Evolutionary conservation across 306 rosid species (phyloP), one percentile per base, ranked within the genome.

Genomic region (Clitoria ternatea): DNA sequence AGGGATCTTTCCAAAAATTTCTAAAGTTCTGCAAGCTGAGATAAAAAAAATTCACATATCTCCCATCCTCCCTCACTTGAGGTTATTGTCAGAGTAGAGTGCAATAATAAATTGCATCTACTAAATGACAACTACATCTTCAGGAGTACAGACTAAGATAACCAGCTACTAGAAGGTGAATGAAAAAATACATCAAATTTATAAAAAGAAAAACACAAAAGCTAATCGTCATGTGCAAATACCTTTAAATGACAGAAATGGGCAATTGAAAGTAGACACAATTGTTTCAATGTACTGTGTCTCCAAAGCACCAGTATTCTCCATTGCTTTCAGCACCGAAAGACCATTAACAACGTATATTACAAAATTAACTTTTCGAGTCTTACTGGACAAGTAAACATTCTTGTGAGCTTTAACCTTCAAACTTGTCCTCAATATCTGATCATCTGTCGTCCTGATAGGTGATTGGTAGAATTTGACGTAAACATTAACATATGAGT

Each of bases 181-280:
- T 8, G 10, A 4, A 20, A 56, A 47, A 45, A 57, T 7, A 44
- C 18, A 66, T 36, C 35, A 39, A 37, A 49, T 42, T 23, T 26
- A 52, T 10, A 13, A 14, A 45, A 5, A 22, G 15, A 5, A 42
- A 11, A 65, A 44, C 48, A 52, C 27, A 76, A 2, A 32, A 55
- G 62, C 53, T 66, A 40, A 26, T 47, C n/a, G n/a, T n/a, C n/a
- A n/a, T 40, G 43, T 11, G 63, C 19, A 43, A 69, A 74, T 80
- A 90, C 98, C 98, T 88, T 78, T 79, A 52, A 88, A 88, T 70
- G 97, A 85, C 48, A 93, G 59, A 63, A 71, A 82, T 15, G 88
- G 90, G 65, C 75, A 66, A 60, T 84, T 93, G 87, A 93, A 93
- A 32, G 85, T 74, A 48, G 87, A 74, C 59, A 76, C 89, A 44